Conservation (phyloP, 306 rosid genomes). For the Cicer judaicum region DNA sequence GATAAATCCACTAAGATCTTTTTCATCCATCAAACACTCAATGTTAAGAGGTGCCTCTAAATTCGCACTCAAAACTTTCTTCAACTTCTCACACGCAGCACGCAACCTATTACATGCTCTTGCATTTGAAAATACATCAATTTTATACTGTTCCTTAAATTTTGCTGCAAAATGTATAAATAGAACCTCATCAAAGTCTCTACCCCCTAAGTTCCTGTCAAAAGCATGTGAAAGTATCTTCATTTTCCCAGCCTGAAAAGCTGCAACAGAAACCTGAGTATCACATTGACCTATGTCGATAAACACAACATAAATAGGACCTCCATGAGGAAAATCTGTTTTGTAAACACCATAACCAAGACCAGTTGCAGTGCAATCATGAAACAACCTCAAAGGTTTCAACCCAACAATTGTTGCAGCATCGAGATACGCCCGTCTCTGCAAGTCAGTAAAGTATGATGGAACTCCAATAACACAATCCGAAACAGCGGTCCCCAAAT, state of each 20-base stretch:
- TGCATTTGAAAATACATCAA: constrained; percentile 72
- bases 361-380: constrained; percentile 93
- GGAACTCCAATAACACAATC: constrained; percentile 94
- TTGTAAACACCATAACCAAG: constrained; percentile 85
- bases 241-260: constrained; percentile 77
- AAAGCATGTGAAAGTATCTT: constrained; percentile 73
- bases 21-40: constrained; percentile 98
- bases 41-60: constrained; percentile 82
- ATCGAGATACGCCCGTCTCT: constrained; percentile 77
- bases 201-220: constrained; percentile 74
- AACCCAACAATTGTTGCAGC: constrained; percentile 86
- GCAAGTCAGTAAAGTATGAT: constrained; percentile 83
- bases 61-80: constrained; percentile 93
- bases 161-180: constrained; percentile 68
- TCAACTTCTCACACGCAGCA: constrained; percentile 87
- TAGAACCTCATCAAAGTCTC: constrained; percentile 85
- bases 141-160: constrained; percentile 67
- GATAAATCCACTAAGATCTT: constrained; percentile 84
- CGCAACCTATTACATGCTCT: constrained; percentile 74
- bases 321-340: constrained; percentile 56
- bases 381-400: constrained; percentile 85
- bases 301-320: constrained; percentile 63
- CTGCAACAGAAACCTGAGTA: constrained; percentile 74
- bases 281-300: constrained; percentile 91
- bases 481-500: constrained; percentile 60